Evolutionary conservation across 257 asterid species (phyloP), one percentile per base, ranked within the genome.

Genomic region (Rauvolfia tetraphylla): DNA sequence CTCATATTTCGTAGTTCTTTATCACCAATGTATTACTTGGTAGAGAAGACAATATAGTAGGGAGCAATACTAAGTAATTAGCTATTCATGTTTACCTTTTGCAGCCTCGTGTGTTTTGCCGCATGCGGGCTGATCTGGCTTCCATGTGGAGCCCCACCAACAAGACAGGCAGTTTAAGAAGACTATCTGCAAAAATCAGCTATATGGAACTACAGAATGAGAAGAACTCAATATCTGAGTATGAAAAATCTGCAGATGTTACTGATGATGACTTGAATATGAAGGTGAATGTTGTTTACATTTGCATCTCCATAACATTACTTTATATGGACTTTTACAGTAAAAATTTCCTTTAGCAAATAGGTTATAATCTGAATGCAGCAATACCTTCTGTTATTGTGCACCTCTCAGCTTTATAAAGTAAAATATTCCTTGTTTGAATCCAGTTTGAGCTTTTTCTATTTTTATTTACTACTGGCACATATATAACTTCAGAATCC

Each of bases 111-210:
- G 77, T 91, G 62, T 95, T 95, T 84, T 84, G 87, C 71, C 89
- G 88, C 80, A 86, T 95, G 85, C 86, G 98, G 74, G 93, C 97
- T 34, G 97, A 90, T 75, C 91, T 94, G 68, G 98, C 95, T 79
- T 85, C 96, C 79, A 89, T 90, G 97, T 92, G 98, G 98, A 95
- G 83, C 83, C 86, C 84, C 74, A 79, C 75, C 73, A 88, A 82
- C 78, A 87, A 79, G 86, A 63, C 92, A 63, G 86, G 89, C 84
- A 85, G 76, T 71, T 80, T 78, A 67, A 90, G 96, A 84, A 92
- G 87, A 84, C 78, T 83, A 77, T 80, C 88, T 78, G 81, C 86
- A 22, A 92, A 85, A 77, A 78, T 87, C 66, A 83, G 81, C 72
- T 80, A 84, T 63, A 66, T 76, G 69, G 78, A 68, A 56, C 86